Evolutionary conservation across 495 filamentous ascomycete species (phyloP).

Genomic region (Amphirosellinia nigrospora): DNA sequence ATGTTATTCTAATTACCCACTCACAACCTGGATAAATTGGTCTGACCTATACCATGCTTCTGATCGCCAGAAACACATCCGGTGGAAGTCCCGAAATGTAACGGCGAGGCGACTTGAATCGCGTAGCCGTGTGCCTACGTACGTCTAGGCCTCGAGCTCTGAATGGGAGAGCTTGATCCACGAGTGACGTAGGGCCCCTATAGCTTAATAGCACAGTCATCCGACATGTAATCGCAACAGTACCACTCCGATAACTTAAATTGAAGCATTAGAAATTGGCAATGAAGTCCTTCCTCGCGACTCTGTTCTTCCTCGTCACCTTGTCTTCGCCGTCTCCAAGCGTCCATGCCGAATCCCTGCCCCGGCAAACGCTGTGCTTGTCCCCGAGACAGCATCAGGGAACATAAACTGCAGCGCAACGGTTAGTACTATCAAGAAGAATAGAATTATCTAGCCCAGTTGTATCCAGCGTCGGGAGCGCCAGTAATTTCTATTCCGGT

Average conservation of each 20-base stretch:
- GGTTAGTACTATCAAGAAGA: background rate
- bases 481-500: no score
- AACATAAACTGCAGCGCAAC: background rate
- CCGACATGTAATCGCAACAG: background rate
- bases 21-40: background rate
- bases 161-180: background rate
- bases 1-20: background rate
- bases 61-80: background rate
- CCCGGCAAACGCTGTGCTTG: background rate
- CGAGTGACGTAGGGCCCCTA: background rate
- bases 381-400: background rate
- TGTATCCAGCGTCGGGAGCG: background rate
- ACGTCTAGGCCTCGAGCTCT: background rate
- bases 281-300: background rate
- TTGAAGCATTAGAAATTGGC: background rate
- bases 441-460: no score
- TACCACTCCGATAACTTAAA: background rate
- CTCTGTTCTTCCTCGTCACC: background rate
- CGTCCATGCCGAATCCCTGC: background rate
- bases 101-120: background rate
- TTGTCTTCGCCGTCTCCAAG: background rate
- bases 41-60: background rate
- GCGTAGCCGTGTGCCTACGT: background rate
- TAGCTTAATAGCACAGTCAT: background rate
- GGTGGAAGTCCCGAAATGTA: background rate